Percentiles rank a stretch among this genome's conserved stretches.
These are phyloP conservation scores for Platanus orientalis DNA, from an alignment of 164 flowering plant species.

Conservation along the genomic window DNA sequence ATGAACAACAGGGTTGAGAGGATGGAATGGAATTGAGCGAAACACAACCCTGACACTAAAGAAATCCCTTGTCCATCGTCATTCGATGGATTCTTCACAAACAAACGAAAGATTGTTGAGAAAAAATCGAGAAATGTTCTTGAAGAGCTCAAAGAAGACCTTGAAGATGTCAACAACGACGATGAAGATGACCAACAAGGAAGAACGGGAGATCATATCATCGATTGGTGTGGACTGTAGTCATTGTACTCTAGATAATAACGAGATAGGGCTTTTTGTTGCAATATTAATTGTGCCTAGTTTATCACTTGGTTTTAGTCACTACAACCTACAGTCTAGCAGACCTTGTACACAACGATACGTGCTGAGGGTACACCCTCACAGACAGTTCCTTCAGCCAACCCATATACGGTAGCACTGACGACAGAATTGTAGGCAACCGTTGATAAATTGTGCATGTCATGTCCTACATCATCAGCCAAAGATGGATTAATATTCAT, in stretches of 20 bases:
- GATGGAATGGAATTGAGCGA: conserved; percentile 53
- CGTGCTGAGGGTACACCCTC: too few species aligned
- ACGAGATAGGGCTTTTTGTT: too few species aligned
- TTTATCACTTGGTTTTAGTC: too few species aligned
- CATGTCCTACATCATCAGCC: too few species aligned
- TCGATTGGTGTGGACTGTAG: conserved; percentile 72
- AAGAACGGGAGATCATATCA: conserved; percentile 62
- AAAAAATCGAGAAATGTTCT: conserved; percentile 9
- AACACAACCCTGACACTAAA: conserved; percentile 19
- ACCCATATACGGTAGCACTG: too few species aligned
- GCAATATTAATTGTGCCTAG: too few species aligned
- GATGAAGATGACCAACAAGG: conserved; percentile 34
- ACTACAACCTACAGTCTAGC: too few species aligned
- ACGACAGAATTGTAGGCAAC: too few species aligned
- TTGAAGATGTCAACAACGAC: conserved; percentile 27
- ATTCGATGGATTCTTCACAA: conserved; percentile 18
- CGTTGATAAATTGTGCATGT: too few species aligned
- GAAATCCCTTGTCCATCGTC: conserved; percentile 19
- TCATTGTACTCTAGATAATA: conserved; percentile 71
- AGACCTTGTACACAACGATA: too few species aligned
- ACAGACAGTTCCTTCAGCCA: too few species aligned
- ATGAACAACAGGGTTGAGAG: conserved; percentile 52
- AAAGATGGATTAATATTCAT: too few species aligned
- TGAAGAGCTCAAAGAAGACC: conserved; percentile 31
- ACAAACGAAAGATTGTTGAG: neutral